Evolutionary conservation across 2,329 filamentous ascomycete genomes (phyloP), one percentile per base, ranked within the genome.

Genomic region (Emericellopsis atlantica): DNA sequence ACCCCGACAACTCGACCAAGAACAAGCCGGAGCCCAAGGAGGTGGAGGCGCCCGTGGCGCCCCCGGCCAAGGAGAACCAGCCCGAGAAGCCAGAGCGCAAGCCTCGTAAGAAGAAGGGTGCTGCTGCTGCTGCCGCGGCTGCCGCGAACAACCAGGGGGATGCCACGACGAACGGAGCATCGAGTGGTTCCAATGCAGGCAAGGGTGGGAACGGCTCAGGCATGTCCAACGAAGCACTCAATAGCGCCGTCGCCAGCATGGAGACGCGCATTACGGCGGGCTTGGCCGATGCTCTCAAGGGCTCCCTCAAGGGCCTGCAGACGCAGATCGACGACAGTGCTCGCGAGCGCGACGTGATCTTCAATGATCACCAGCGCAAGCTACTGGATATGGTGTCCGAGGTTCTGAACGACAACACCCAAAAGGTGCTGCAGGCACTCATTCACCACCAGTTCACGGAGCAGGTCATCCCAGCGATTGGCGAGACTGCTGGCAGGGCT

Each of bases 391-490:
- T 74, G 56, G 72, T 79, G 32, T 76, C 73, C 5, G 64, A 72
- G 29, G 74, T 79, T 29, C 65, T 82, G 37, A 77, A 74, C 47
- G 68, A 72, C 45, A 79, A 79, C 53, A 78, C 75, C 16, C 71
- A 80, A 58, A 80, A 83, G 51, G 84, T 85, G 18, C 71, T 95
- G 32, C 71, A 79, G 45, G 79, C 78, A 45, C 84, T 94, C 49
- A 80, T 95, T 39, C 75, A 77, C 37, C 72, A 79, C 37, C 83
- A 84, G 57, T 85, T 95, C 48, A 75, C 85, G 45, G 72, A 79
- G 42, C 72, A 79, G 12, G 76, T 95, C 36, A 67, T 95, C 40
- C 90, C 92, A 10, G 70, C 79, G 26, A 66, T 96, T 43, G 74
- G 79, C 33, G 72, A 79, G 40, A 69, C 80, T 34, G 78, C 84